Evolutionary conservation across 192 early-diverging fungal species (phyloP).

Genomic region (Kappamyces sp.): DNA sequence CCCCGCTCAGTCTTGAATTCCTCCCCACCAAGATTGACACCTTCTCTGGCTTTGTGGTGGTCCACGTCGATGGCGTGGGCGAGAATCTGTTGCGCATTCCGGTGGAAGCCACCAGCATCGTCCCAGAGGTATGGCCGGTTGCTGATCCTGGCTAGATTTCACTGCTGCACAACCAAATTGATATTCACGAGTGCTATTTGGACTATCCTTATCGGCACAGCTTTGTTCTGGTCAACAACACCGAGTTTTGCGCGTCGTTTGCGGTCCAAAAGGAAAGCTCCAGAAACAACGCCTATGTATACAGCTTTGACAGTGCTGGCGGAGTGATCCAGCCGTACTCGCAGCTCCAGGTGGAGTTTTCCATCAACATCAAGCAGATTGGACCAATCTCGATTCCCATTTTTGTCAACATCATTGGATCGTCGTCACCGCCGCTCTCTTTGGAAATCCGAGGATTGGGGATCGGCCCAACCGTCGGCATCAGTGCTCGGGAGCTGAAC

Average conservation of each 20-base stretch:
- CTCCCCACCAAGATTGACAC: conserved; percentile 32
- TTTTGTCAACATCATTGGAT: conserved; percentile 42
- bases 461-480: conserved; percentile 45
- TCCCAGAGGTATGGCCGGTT: conserved; percentile 41
- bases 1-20: conserved; percentile 32
- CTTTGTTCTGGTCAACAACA: conserved; percentile 42
- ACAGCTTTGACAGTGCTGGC: conserved; percentile 29
- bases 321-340: conserved; percentile 47
- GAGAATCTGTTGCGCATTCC: conserved; percentile 33
- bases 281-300: conserved; percentile 36
- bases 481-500: conserved; percentile 44
- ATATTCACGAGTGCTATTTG: conserved; percentile 50
- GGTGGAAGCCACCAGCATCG: conserved; percentile 41
- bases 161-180: conserved; percentile 19
- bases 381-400: conserved; percentile 46
- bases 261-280: conserved; percentile 43
- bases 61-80: conserved; percentile 43
- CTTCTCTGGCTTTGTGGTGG: conserved; percentile 29
- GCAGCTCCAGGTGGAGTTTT: conserved; percentile 23
- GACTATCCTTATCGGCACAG: conserved; percentile 32
- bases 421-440: conserved; percentile 28
- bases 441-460: conserved; percentile 45
- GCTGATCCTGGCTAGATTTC: conserved; percentile 30
- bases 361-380: conserved; percentile 42
- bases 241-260: conserved; percentile 41